Evolutionary conservation across 352 stramenopile species (phyloP), one percentile per base, ranked within the genome.

Genomic region (Phytophthora aleatoria): DNA sequence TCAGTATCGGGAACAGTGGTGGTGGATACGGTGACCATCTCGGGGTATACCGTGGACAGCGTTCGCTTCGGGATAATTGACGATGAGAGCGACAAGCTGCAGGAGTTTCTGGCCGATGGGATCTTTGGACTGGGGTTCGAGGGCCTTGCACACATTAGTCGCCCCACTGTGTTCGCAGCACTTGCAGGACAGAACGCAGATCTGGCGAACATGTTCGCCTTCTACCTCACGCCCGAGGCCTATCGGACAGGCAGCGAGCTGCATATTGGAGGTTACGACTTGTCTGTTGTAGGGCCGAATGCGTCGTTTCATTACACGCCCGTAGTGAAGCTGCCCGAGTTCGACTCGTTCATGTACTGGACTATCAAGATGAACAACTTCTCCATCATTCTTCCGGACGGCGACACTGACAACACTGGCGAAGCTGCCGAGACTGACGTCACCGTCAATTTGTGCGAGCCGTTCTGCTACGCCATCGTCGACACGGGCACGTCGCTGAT

Each of bases 401-500:
- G n/a, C n/a, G 50, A 33, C 2, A 48, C 12, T 7, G n/a, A 45
- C 24, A 42, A 48, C 15, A 31, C 42, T 8, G 42, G 12, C 4
- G 36, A 15, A 13, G 56, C 26, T 31, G 16, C 28, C 5, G 43
- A 69, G 28, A 61, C 8, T 11, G 60, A 61, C n/a, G 33, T 54
- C 11, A 43, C 50, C 4, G 43, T 48, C 26, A 92, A 93, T 57
- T 58, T 94, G 41, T 96, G 89, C 63, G 44, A 67, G 0, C 77
- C 77, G 15, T 92, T 91, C 51, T 96, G 87, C 74, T 94, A 90
- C 49, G 87, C 87, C 26, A 97, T 97, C 60, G 86, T 94, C 15
- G 88, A 97, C 75, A 95, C 87, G 28, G 89, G 89, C 30, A 97
- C 89, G 31, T 97, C 89, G 16, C 69, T 95, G 41, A 90, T 97